phyloP scores from a whole-genome alignment of 2,329 filamentous ascomycete species.

The Pseudogymnoascus sp. region DNA sequence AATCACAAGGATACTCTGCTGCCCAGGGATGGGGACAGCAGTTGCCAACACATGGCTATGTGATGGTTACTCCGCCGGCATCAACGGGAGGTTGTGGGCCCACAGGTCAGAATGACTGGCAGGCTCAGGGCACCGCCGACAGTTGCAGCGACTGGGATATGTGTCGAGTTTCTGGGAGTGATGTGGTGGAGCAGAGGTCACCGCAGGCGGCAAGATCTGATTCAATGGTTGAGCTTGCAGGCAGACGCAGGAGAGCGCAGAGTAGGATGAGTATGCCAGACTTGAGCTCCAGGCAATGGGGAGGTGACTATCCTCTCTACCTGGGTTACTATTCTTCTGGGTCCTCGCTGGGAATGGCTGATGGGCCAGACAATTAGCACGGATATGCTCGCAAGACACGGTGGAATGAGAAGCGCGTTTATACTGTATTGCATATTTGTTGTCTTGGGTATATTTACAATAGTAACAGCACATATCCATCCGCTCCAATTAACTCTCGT shows the following conservation, averaged over 20 bases:
- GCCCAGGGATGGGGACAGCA: not conserved
- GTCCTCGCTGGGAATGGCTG: not conserved
- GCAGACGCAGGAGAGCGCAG: not conserved
- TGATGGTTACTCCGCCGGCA: not conserved
- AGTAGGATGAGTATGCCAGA: not conserved
- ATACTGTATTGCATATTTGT: not conserved
- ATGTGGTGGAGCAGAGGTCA: not conserved
- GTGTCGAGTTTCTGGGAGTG: not conserved
- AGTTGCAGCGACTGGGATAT: not conserved
- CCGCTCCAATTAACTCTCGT: not conserved
- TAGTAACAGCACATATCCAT: not conserved
- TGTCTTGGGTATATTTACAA: constrained; percentile 7
- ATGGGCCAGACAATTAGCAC: not conserved
- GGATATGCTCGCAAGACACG: not conserved
- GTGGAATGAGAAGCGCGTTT: not conserved
- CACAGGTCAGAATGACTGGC: not conserved
- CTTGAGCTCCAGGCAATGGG: not conserved
- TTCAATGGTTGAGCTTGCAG: not conserved
- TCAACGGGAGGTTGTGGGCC: not conserved
- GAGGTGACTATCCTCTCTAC: not conserved
- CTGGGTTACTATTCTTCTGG: not conserved
- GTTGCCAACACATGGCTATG: not conserved
- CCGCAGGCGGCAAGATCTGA: not conserved
- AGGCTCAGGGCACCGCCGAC: not conserved
- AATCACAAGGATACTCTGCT: not conserved